Percentiles rank a stretch among this genome's conserved stretches.
Conservation (phyloP, 164 flowering plant species). For the Kingdonia uniflora region DNA sequence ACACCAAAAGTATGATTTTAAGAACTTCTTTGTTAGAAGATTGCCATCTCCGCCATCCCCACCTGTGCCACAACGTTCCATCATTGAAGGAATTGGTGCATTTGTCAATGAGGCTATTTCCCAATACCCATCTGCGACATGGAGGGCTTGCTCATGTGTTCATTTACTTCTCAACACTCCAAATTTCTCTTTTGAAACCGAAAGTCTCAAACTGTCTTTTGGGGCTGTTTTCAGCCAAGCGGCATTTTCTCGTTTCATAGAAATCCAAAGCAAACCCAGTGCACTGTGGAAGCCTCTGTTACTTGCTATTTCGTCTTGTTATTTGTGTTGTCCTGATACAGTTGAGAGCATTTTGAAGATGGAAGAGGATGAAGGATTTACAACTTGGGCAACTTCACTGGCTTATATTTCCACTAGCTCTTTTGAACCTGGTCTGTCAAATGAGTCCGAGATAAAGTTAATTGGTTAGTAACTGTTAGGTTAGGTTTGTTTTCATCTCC, state of each 20-base stretch:
- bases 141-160: slow-evolving; percentile 66
- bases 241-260: slow-evolving; percentile 48
- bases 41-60: slow-evolving; percentile 58
- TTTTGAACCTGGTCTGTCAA: slow-evolving; percentile 29
- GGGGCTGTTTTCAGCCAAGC: slow-evolving; percentile 33
- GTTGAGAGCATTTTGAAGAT: slow-evolving; percentile 42
- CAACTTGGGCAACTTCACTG: slow-evolving; percentile 46
- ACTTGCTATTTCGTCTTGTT: slow-evolving; percentile 61
- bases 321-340: slow-evolving; percentile 43
- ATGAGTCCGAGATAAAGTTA: slow-evolving; percentile 53
- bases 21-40: slow-evolving; percentile 30
- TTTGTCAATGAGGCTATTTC: slow-evolving; percentile 52
- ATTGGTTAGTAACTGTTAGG: slow-evolving; percentile 31
- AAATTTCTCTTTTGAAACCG: slow-evolving; percentile 34
- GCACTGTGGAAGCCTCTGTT: slow-evolving; percentile 64
- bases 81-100: slow-evolving; percentile 49
- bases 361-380: slow-evolving; percentile 35
- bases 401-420: slow-evolving; percentile 21
- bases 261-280: slow-evolving; percentile 38
- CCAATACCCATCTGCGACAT: slow-evolving; percentile 59
- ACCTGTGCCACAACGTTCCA: slow-evolving; percentile 51
- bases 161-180: slow-evolving; percentile 53
- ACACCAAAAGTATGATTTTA: slow-evolving; percentile 29
- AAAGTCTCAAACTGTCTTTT: slow-evolving; percentile 47
- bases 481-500: background rate